Evolutionary conservation across 1,284 basidiomycete genomes (phyloP).

Genomic region (Moesziomyces sp.): DNA sequence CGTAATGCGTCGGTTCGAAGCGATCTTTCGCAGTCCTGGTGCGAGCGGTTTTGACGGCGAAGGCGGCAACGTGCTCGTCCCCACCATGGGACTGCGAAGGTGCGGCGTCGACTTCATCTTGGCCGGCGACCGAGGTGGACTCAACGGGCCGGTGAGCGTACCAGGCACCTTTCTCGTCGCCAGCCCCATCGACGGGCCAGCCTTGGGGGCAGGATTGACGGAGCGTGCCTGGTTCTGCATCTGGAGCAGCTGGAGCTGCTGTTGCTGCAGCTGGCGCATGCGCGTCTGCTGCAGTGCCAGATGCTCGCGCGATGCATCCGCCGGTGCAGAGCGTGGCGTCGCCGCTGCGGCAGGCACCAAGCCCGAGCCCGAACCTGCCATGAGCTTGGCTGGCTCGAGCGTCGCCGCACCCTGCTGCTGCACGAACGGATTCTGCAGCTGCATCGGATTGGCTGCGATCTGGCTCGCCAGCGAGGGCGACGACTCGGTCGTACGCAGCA

Average conservation of each 20-base stretch:
- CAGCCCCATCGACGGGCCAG: slow-evolving; percentile 4
- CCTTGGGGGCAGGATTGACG: slow-evolving; percentile 4
- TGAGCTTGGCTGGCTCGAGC: slow-evolving; percentile 30
- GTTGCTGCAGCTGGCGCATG: slow-evolving; percentile 41
- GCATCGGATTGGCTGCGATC: slow-evolving; percentile 51
- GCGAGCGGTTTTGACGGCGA: slow-evolving; percentile 18
- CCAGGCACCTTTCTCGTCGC: slow-evolving; percentile 29
- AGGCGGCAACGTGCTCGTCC: slow-evolving; percentile 12
- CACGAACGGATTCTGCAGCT: slow-evolving; percentile 36
- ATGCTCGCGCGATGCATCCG: slow-evolving; percentile 25
- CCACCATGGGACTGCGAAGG: slow-evolving; percentile 21
- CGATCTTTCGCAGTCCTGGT: slow-evolving; percentile 48
- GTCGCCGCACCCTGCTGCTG: slow-evolving; percentile 21
- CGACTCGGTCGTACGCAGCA: slow-evolving; percentile 25
- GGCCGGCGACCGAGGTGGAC: slow-evolving; percentile 37
- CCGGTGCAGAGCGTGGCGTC: slow-evolving; percentile 36
- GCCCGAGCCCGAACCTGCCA: slow-evolving; percentile 5
- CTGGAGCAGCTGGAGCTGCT: slow-evolving; percentile 32
- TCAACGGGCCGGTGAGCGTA: slow-evolving; percentile 27
- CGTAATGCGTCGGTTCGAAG: slow-evolving; percentile 44
- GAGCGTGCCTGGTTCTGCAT: slow-evolving; percentile 19
- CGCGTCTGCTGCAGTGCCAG: slow-evolving; percentile 27
- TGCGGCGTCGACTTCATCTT: slow-evolving; percentile 56
- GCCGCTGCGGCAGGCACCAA: slow-evolving; percentile 24
- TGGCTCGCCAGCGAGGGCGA: slow-evolving; percentile 36